Percentiles rank a stretch among this genome's conserved stretches.
Conservation (phyloP, 306 rosid genomes). For the Quercus wislizeni region DNA sequence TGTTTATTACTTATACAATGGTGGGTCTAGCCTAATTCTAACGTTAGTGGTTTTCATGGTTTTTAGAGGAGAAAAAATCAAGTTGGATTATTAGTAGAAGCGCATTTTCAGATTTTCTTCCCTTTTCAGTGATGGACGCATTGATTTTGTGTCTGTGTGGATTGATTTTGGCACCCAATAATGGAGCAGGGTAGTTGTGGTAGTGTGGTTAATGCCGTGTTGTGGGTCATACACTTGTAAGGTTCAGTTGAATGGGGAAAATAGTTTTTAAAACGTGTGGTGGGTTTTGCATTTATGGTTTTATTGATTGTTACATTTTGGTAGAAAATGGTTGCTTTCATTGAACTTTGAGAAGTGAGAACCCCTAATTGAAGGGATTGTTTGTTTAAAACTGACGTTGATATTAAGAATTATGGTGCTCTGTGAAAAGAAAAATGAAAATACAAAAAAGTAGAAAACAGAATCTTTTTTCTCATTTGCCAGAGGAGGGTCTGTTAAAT, state of each 20-base stretch:
- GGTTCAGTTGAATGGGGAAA: not conserved
- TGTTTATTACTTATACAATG: constrained; percentile 35
- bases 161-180: constrained; percentile 12
- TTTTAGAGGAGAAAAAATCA: constrained; percentile 21
- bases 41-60: constrained; percentile 20
- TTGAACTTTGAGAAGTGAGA: not conserved
- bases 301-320: not conserved
- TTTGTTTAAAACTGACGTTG: not conserved
- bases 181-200: constrained; percentile 16
- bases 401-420: too few species aligned
- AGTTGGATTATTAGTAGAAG: constrained; percentile 26
- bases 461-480: too few species aligned
- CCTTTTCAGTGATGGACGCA: not conserved
- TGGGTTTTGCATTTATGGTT: not conserved
- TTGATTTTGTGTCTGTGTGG: constrained; percentile 1
- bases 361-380: not conserved
- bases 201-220: constrained; percentile 13
- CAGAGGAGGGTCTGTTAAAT: too few species aligned
- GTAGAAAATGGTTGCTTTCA: not conserved
- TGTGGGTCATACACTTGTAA: constrained; percentile 5
- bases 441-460: too few species aligned
- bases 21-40: constrained; percentile 22
- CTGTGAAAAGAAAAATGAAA: too few species aligned
- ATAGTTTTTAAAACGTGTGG: not conserved
- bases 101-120: constrained; percentile 25